Conservation (phyloP, 2,329 filamentous ascomycete species). For the Colletotrichum cordylinicola region DNA sequence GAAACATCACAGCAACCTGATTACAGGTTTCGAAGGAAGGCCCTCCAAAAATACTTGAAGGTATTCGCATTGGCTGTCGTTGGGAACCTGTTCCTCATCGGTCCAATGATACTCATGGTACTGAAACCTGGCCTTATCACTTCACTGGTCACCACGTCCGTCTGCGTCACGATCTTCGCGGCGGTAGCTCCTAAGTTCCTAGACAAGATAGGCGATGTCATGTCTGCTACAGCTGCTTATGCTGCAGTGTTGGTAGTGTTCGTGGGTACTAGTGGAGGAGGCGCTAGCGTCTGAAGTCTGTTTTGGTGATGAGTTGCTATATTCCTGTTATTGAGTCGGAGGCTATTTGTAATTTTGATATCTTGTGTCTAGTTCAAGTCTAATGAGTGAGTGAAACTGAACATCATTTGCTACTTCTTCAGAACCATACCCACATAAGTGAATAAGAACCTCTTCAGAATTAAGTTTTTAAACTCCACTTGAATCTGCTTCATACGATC, state of each 20-base stretch:
- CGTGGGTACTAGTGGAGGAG: background rate
- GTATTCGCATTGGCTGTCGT: background rate
- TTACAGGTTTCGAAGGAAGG: background rate
- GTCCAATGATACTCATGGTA: background rate
- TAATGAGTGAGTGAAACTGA: too few species aligned
- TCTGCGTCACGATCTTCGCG: background rate
- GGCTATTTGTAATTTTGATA: too few species aligned
- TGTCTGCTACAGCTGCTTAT: background rate
- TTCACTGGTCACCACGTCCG: background rate
- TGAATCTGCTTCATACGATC: too few species aligned
- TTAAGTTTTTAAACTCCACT: too few species aligned
- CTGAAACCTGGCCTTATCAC: background rate
- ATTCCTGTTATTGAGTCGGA: too few species aligned
- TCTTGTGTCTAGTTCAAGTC: too few species aligned
- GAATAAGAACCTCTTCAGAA: too few species aligned
- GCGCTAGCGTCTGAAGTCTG: background rate
- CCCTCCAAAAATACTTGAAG: background rate
- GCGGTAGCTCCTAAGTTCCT: fast-evolving
- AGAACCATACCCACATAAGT: too few species aligned
- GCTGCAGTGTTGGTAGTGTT: background rate
- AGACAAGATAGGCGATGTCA: background rate
- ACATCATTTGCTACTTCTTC: too few species aligned
- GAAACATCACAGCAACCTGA: background rate
- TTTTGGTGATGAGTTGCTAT: too few species aligned
- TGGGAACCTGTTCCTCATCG: background rate